Evolutionary conservation across 1,139 yeast genomes (phyloP).

Genomic region (Chernovozyma sophiae-reginae): DNA sequence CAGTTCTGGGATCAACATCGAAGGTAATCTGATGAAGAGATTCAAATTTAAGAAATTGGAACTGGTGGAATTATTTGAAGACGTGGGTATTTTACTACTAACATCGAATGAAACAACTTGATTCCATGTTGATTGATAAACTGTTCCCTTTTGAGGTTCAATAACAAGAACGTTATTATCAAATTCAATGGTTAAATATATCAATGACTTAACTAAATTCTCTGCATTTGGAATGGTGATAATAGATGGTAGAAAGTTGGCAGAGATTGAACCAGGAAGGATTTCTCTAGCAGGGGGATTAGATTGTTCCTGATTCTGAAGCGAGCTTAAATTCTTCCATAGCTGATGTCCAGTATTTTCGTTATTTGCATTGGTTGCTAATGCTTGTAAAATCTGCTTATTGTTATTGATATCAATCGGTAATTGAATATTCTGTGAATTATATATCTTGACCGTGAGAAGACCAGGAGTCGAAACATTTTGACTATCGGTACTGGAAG

Average conservation of each 20-base stretch:
- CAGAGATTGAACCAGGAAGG: conserved; percentile 30
- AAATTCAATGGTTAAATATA: conserved; percentile 70
- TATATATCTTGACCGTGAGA: conserved; percentile 64
- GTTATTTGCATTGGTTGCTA: conserved; percentile 46
- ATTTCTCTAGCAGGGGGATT: conserved; percentile 16
- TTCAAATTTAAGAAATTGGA: conserved; percentile 58
- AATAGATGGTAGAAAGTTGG: conserved; percentile 60
- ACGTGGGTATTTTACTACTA: conserved; percentile 43
- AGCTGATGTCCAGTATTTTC: conserved; percentile 36
- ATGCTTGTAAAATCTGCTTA: conserved; percentile 47
- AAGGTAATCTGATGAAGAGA: conserved; percentile 73
- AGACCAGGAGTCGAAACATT: conserved; percentile 50
- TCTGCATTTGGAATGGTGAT: conserved; percentile 55
- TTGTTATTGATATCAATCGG: conserved; percentile 58
- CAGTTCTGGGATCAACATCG: conserved; percentile 50
- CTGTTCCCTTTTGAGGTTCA: conserved; percentile 73
- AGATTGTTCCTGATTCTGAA: conserved; percentile 17
- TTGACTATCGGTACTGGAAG: neutral
- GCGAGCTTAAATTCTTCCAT: conserved; percentile 23
- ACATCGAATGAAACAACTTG: conserved; percentile 91
- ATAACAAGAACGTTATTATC: conserved; percentile 81
- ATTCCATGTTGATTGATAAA: conserved; percentile 59
- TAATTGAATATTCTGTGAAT: conserved; percentile 54
- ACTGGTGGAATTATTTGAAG: conserved; percentile 12
- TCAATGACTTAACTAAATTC: conserved; percentile 49